Evolutionary conservation across 108 stramenopile genomes (phyloP).

Genomic region (Pseudonitzschia multistriata): DNA sequence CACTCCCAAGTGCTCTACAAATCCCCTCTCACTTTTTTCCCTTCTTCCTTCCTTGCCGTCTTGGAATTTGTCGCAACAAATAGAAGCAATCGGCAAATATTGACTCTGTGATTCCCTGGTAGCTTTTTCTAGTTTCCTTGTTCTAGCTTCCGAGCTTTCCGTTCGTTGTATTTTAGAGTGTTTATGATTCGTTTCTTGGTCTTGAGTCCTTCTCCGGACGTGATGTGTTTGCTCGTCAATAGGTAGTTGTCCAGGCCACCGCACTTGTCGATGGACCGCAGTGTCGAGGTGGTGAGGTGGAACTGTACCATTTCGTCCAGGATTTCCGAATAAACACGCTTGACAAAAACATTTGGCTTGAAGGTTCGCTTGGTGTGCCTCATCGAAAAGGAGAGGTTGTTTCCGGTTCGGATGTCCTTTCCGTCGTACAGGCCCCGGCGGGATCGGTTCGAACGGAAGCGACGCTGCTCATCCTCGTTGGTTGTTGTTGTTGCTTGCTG

Average conservation of each 20-base stretch:
- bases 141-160: not conserved
- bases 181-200: constrained; percentile 38
- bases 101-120: no score
- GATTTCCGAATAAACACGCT: constrained; percentile 74
- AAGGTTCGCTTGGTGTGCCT: constrained; percentile 73
- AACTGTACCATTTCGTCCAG: constrained; percentile 84
- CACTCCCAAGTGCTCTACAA: no score
- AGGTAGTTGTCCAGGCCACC: constrained; percentile 87
- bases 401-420: constrained; percentile 73
- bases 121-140: no score
- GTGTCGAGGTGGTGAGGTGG: constrained; percentile 71
- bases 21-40: no score
- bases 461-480: constrained; percentile 17
- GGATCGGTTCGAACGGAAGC: constrained; percentile 71
- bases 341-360: constrained; percentile 77
- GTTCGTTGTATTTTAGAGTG: constrained; percentile 16
- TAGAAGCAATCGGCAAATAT: no score
- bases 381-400: constrained; percentile 76
- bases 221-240: constrained; percentile 59
- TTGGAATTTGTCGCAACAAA: no score
- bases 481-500: not conserved
- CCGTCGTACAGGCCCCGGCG: constrained; percentile 82
- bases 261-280: constrained; percentile 77
- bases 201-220: constrained; percentile 43
- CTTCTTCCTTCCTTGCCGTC: no score